These are phyloP conservation scores for Fomitopsis palustris DNA, from an alignment of 1,284 basidiomycete genomes.

Conservation along the genomic window DNA sequence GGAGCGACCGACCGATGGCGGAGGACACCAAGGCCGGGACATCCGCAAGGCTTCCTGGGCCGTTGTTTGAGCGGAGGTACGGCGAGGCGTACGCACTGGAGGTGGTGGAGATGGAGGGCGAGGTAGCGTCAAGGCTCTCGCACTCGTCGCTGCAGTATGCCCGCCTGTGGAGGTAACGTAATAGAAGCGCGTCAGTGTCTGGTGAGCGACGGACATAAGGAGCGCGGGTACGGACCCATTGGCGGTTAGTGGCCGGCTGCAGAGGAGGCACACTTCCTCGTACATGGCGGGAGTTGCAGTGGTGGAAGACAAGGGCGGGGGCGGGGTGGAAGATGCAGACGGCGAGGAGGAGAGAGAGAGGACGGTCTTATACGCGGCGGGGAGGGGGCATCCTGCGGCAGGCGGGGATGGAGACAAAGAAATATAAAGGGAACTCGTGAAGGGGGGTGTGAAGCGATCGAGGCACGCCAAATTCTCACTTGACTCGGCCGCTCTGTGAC, in stretches of 20 bases:
- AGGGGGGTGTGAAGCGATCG: constrained; percentile 9
- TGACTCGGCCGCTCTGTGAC: constrained; percentile 8
- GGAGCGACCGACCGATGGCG: constrained; percentile 39
- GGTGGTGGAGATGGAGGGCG: constrained; percentile 63
- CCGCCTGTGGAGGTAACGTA: constrained; percentile 39
- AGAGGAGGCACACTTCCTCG: constrained; percentile 70
- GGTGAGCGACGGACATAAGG: constrained; percentile 11
- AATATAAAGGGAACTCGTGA: constrained; percentile 11
- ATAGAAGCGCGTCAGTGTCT: constrained; percentile 15
- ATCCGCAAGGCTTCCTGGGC: constrained; percentile 29
- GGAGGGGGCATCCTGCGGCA: constrained; percentile 10
- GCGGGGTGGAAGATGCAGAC: constrained; percentile 4
- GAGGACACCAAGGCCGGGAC: constrained; percentile 59
- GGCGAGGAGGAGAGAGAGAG: constrained; percentile 10
- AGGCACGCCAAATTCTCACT: constrained; percentile 7
- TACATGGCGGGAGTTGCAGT: constrained; percentile 48
- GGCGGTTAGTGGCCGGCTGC: constrained; percentile 56
- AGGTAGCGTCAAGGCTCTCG: constrained; percentile 56
- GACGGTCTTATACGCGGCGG: constrained; percentile 16
- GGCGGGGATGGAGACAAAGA: constrained; percentile 5
- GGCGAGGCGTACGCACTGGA: constrained; percentile 71
- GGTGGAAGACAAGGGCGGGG: neutral
- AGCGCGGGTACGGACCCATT: constrained; percentile 47
- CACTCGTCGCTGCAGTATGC: constrained; percentile 76
- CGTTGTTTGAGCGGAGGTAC: constrained; percentile 45